phyloP scores from a whole-genome alignment of 257 asterid species.

The Osmanthus fragrans region DNA sequence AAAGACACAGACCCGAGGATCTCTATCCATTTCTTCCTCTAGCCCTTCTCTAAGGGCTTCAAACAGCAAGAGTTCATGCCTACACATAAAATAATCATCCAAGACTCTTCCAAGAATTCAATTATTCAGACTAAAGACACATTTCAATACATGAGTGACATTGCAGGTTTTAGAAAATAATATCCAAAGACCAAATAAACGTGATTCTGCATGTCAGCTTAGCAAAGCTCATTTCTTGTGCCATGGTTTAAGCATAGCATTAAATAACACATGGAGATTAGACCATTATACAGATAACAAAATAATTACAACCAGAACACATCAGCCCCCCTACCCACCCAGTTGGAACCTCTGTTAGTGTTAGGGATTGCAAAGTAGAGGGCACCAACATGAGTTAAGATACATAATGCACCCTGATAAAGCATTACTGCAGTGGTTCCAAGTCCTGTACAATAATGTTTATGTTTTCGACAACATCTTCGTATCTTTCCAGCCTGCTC shows the following conservation, averaged over 20 bases:
- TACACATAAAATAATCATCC: neutral
- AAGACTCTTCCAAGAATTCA: neutral
- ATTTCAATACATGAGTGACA: neutral
- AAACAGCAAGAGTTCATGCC: constrained; percentile 38
- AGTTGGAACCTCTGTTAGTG: neutral
- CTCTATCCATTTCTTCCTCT: constrained; percentile 41
- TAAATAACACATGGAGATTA: neutral
- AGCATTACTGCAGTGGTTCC: no score
- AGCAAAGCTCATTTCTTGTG: neutral
- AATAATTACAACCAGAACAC: neutral
- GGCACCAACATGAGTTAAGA: neutral
- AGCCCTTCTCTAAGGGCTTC: constrained; percentile 41
- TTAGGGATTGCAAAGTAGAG: neutral
- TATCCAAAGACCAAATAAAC: neutral
- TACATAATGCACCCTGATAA: neutral
- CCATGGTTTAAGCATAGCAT: neutral
- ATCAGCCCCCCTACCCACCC: neutral
- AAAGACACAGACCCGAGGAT: constrained; percentile 35
- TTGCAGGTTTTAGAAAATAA: neutral
- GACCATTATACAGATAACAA: neutral
- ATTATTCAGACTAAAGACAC: neutral
- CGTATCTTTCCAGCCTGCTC: neutral
- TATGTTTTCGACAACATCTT: neutral
- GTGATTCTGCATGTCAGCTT: neutral
- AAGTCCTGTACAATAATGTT: neutral